A percentile compares a stretch with the other conserved stretches of the same genome.
Evolutionary conservation across 2,329 filamentous ascomycete genomes (phyloP).

Genomic region (Purpureocillium takamizusanense): DNA sequence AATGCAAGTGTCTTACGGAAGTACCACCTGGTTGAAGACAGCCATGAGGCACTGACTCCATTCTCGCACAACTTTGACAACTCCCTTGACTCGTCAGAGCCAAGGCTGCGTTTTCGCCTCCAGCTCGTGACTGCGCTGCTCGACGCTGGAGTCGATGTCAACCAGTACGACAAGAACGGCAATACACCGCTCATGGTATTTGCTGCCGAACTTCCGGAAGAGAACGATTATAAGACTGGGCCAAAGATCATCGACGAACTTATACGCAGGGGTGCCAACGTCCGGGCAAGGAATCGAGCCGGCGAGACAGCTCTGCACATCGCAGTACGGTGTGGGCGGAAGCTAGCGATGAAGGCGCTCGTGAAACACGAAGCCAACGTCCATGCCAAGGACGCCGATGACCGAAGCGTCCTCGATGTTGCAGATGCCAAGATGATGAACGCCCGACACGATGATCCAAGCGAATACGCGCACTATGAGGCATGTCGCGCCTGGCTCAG

Average conservation of each 20-base stretch:
- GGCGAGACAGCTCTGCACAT: constrained; percentile 48
- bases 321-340: constrained; percentile 42
- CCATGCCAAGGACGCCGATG: constrained; percentile 33
- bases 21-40: constrained; percentile 11
- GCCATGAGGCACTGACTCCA: constrained; percentile 4
- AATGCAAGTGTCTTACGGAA: constrained; percentile 26
- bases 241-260: constrained; percentile 36
- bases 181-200: constrained; percentile 49
- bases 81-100: constrained; percentile 23
- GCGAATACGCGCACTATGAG: constrained; percentile 32
- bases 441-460: constrained; percentile 17
- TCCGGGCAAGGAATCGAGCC: constrained; percentile 41
- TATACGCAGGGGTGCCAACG: constrained; percentile 29
- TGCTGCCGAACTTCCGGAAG: constrained; percentile 37
- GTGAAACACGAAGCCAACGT: constrained; percentile 38
- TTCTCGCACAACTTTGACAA: constrained; percentile 13
- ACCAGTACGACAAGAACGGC: constrained; percentile 42
- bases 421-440: constrained; percentile 29
- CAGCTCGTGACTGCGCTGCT: constrained; percentile 21
- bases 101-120: constrained; percentile 18
- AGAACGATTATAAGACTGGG: constrained; percentile 39
- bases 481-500: constrained; percentile 37
- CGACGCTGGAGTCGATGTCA: constrained; percentile 31
- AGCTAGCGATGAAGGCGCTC: constrained; percentile 39
- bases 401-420: constrained; percentile 35